phyloP scores from a whole-genome alignment of 2,329 filamentous ascomycete species.

The Lachnellula suecica region DNA sequence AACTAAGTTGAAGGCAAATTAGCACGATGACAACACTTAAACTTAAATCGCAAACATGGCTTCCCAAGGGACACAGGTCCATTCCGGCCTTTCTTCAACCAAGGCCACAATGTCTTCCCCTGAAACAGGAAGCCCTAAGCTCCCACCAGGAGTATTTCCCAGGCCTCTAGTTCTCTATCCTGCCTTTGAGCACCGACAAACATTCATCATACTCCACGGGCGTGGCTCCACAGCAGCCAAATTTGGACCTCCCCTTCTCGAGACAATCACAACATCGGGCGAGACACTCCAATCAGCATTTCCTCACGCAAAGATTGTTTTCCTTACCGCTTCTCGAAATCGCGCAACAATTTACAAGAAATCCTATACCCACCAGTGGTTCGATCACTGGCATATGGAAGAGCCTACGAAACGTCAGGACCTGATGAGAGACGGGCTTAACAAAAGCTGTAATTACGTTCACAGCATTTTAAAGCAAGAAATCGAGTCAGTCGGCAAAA shows the following conservation, averaged over 20 bases:
- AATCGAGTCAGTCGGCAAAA: slow-evolving; percentile 33
- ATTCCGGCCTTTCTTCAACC: not conserved
- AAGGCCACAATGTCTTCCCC: not conserved
- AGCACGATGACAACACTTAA: not conserved
- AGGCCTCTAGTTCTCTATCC: slow-evolving; percentile 15
- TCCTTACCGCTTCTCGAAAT: slow-evolving; percentile 46
- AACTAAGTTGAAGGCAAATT: too few relatives aligned
- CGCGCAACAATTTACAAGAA: slow-evolving; percentile 41
- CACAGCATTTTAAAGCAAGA: slow-evolving; percentile 31
- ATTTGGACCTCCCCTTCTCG: slow-evolving; percentile 42
- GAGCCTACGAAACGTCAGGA: slow-evolving; percentile 23
- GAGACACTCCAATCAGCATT: slow-evolving; percentile 35
- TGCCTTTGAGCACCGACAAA: slow-evolving; percentile 38
- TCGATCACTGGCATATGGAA: slow-evolving; percentile 41
- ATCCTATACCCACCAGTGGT: slow-evolving; percentile 44
- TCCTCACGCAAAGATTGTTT: slow-evolving; percentile 47
- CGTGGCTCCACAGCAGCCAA: slow-evolving; percentile 42
- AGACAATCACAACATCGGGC: slow-evolving; percentile 17
- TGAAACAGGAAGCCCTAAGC: not conserved
- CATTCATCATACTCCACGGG: slow-evolving; percentile 49
- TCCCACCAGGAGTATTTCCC: slow-evolving; percentile 9
- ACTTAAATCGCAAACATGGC: not conserved
- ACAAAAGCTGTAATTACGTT: not conserved
- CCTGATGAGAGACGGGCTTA: slow-evolving; percentile 21
- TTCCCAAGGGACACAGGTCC: not conserved